Evolutionary conservation across 129 eudicot species (phyloP).

Genomic region (Flaveria linearis): DNA sequence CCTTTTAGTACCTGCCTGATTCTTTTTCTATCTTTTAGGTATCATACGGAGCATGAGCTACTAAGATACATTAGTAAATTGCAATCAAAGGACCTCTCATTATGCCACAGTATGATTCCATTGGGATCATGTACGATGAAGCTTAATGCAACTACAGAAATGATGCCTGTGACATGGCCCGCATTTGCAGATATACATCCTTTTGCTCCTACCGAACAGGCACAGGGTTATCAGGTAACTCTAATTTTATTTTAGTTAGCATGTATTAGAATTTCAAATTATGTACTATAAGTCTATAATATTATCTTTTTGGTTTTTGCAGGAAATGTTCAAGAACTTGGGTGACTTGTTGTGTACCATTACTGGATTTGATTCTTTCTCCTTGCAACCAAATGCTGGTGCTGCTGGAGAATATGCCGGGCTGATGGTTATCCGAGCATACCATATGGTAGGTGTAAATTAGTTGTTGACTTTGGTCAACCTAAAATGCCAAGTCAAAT

Average conservation of each 20-base stretch:
- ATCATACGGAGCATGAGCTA: constrained; percentile 96
- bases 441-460: constrained; percentile 62
- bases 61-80: constrained; percentile 79
- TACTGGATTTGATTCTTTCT: constrained; percentile 94
- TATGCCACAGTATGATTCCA: constrained; percentile 99
- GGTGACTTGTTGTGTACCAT: constrained; percentile 84
- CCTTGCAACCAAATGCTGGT: constrained; percentile 98
- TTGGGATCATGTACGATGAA: constrained; percentile 98
- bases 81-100: constrained; percentile 87
- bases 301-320: constrained; percentile 10
- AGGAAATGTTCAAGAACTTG: constrained; percentile 91
- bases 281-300: not conserved
- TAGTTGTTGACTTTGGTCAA: not conserved
- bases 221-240: constrained; percentile 75
- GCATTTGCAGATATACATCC: constrained; percentile 84
- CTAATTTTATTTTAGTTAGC: not conserved
- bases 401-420: constrained; percentile 99
- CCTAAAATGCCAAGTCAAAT: not conserved
- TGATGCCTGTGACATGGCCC: constrained; percentile 99
- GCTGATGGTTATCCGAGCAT: constrained; percentile 96
- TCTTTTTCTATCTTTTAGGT: constrained; percentile 34
- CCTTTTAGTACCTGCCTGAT: constrained; percentile 10
- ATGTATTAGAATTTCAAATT: not conserved
- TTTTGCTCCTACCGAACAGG: constrained; percentile 89
- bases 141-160: constrained; percentile 95